A percentile compares a stretch with the other conserved stretches of the same genome.
Evolutionary conservation across 1,284 basidiomycete genomes (phyloP).

Genomic region (Schizophyllum commune): DNA sequence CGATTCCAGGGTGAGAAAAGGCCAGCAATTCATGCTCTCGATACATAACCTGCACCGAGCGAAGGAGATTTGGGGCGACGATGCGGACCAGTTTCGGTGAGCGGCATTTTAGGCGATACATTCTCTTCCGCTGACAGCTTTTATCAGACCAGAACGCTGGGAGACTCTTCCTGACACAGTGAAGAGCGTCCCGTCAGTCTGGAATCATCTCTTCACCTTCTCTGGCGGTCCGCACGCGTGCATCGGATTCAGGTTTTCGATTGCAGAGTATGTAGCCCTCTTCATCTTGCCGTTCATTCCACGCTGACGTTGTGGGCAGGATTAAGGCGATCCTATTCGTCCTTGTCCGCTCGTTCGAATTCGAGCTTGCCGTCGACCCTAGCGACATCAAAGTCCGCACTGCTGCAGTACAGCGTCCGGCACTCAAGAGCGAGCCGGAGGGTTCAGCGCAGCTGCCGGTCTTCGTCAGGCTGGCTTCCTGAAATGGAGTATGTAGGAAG

Average conservation of each 20-base stretch:
- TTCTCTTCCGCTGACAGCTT: not conserved
- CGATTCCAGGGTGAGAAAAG: slow-evolving; percentile 12
- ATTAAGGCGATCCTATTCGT: slow-evolving; percentile 41
- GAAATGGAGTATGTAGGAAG: no score
- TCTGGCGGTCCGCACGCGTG: slow-evolving; percentile 46
- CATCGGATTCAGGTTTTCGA: slow-evolving; percentile 50
- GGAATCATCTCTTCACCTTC: slow-evolving; percentile 48
- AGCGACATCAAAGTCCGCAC: slow-evolving; percentile 13
- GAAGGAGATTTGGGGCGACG: slow-evolving; percentile 21
- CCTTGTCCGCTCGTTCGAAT: slow-evolving; percentile 39
- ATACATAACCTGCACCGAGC: slow-evolving; percentile 15
- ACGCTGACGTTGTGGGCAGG: slow-evolving; percentile 13
- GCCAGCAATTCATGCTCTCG: slow-evolving; percentile 15
- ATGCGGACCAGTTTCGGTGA: slow-evolving; percentile 20
- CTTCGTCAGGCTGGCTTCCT: not conserved
- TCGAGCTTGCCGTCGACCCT: slow-evolving; percentile 30
- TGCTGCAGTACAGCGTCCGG: slow-evolving; percentile 17
- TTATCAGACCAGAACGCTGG: slow-evolving; percentile 16
- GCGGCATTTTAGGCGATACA: not conserved
- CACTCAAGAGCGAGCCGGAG: slow-evolving; percentile 3
- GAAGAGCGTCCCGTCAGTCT: slow-evolving; percentile 36
- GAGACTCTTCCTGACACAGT: slow-evolving; percentile 13
- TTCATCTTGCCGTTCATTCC: not conserved
- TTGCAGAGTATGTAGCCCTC: slow-evolving; percentile 35
- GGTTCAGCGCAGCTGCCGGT: slow-evolving; percentile 8